These are phyloP conservation scores for Paramecium octaurelia DNA, from an alignment of 73 alveolate species.

Conservation along the genomic window DNA sequence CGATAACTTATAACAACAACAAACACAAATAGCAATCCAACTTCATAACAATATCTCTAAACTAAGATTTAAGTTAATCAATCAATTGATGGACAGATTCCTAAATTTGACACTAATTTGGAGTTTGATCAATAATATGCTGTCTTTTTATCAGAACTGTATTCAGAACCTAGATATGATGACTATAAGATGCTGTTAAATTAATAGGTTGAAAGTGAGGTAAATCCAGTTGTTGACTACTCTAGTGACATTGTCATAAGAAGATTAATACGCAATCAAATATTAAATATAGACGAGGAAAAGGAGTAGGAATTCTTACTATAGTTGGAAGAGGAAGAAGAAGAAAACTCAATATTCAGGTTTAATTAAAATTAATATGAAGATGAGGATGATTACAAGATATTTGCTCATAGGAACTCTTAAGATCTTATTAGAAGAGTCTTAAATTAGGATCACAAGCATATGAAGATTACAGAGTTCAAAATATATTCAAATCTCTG, in stretches of 20 bases:
- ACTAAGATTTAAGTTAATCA: neutral
- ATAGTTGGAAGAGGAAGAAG: constrained; percentile 19
- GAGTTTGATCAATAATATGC: neutral
- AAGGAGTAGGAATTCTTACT: neutral
- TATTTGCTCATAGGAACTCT: neutral
- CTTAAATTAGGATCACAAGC: neutral
- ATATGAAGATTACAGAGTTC: neutral
- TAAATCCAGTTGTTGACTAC: neutral
- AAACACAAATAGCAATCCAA: neutral
- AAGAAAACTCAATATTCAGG: constrained; percentile 36
- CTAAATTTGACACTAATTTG: neutral
- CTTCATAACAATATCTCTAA: neutral
- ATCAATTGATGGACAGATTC: neutral
- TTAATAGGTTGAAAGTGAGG: neutral
- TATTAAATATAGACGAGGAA: neutral
- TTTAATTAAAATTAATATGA: neutral
- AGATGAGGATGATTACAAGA: neutral
- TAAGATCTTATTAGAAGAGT: neutral
- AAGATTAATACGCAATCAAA: constrained; percentile 3
- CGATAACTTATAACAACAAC: neutral
- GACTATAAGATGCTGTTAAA: neutral
- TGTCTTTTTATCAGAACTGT: neutral
- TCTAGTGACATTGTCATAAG: neutral
- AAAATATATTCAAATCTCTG: neutral
- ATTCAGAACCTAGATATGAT: constrained; percentile 2